phyloP scores from a whole-genome alignment of 345 rosid species.

The Sisymbrium irio region DNA sequence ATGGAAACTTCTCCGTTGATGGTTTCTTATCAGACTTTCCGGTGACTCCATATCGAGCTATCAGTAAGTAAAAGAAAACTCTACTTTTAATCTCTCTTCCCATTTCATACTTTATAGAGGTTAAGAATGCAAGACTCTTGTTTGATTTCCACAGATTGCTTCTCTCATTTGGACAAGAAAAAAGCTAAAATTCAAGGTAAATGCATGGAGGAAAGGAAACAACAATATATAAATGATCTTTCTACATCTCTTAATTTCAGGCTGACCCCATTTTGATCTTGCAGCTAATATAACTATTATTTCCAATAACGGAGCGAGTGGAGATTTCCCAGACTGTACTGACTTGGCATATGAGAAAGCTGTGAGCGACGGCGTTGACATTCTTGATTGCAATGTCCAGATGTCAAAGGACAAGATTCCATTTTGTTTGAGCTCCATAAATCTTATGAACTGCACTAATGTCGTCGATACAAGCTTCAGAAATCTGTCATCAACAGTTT shows the following conservation, averaged over 20 bases:
- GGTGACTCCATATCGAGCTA: conserved; percentile 58
- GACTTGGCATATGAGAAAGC: conserved; percentile 42
- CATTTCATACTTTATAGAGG: neutral
- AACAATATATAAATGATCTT: neutral
- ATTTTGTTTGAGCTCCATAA: conserved; percentile 45
- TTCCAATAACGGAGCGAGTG: conserved; percentile 42
- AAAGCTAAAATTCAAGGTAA: conserved; percentile 21
- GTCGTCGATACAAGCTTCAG: conserved; percentile 32
- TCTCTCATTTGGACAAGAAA: conserved; percentile 25
- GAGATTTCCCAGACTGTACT: conserved; percentile 39
- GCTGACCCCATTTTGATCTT: conserved; percentile 4
- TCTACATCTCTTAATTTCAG: neutral
- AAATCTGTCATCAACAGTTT: conserved; percentile 19
- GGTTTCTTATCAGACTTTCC: conserved; percentile 82
- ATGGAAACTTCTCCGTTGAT: conserved; percentile 76
- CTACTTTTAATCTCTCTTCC: neutral
- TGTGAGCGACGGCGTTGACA: conserved; percentile 32
- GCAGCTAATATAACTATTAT: conserved; percentile 34
- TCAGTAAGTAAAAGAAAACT: conserved; percentile 38
- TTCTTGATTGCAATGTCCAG: conserved; percentile 44
- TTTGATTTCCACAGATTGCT: conserved; percentile 32
- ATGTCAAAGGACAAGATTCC: conserved; percentile 41
- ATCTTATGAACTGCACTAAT: conserved; percentile 38
- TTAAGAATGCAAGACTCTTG: conserved; percentile 9
- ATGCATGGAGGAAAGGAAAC: neutral